phyloP scores from a whole-genome alignment of 192 early-diverging fungal genomes.

The Dimargaris verticillata region DNA sequence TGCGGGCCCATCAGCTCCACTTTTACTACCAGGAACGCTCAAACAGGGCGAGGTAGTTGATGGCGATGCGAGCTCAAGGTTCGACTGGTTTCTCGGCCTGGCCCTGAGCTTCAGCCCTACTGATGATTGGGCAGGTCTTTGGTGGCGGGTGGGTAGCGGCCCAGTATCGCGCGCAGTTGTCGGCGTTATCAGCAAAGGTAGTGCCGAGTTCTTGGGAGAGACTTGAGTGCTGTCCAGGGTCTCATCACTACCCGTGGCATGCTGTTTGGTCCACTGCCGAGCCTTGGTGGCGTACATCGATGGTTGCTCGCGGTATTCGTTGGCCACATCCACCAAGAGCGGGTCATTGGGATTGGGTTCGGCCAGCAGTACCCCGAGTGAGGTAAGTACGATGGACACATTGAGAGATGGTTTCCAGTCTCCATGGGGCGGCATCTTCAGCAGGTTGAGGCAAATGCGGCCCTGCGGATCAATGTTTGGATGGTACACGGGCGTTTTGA shows the following conservation, averaged over 20 bases:
- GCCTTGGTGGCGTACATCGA: background rate
- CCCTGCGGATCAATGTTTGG: conserved; percentile 49
- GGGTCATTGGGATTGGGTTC: conserved; percentile 53
- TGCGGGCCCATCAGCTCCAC: too few species aligned
- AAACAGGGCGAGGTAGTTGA: too few species aligned
- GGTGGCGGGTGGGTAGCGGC: too few species aligned
- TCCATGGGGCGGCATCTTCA: conserved; percentile 34
- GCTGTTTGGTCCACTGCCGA: background rate
- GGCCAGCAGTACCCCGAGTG: conserved; percentile 30
- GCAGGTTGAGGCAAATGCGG: conserved; percentile 42
- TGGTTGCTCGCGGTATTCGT: background rate
- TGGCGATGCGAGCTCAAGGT: too few species aligned
- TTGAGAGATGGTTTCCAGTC: conserved; percentile 41
- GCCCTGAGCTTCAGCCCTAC: too few species aligned
- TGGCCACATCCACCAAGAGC: conserved; percentile 34
- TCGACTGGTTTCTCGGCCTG: too few species aligned
- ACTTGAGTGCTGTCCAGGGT: too few species aligned
- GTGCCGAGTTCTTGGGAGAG: too few species aligned
- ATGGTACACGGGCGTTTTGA: conserved; percentile 42
- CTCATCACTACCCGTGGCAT: background rate
- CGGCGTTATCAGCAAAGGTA: too few species aligned
- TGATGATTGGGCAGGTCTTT: too few species aligned
- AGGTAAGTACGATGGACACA: conserved; percentile 30
- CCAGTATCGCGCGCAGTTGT: too few species aligned
- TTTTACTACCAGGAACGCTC: too few species aligned